Percentiles rank a stretch among this genome's conserved stretches.
phyloP scores from a whole-genome alignment of 2,329 filamentous ascomycete species.

The Xenosphaeropsis pyriputrescens region DNA sequence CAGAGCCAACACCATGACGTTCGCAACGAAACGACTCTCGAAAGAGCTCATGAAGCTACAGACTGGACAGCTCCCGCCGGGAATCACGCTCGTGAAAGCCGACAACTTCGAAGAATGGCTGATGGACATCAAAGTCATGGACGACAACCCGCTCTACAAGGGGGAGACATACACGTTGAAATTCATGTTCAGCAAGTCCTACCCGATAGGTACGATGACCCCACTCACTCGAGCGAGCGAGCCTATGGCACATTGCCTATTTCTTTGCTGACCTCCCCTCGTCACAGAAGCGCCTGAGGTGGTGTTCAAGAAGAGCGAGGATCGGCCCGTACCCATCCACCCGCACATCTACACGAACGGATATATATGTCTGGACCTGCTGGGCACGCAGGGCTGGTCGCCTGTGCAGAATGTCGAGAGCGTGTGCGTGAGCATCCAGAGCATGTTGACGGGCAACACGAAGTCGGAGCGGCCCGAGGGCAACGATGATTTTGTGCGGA shows the following conservation, averaged over 20 bases:
- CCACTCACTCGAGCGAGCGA: not conserved
- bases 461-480: constrained; percentile 84
- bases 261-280: not conserved
- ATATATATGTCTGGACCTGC: constrained; percentile 92
- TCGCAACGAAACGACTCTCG: constrained; percentile 38
- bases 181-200: constrained; percentile 70
- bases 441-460: constrained; percentile 91
- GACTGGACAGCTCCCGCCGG: constrained; percentile 29
- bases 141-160: constrained; percentile 77
- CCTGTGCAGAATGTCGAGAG: constrained; percentile 96
- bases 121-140: constrained; percentile 82
- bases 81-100: constrained; percentile 66
- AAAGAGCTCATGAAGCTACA: constrained; percentile 40
- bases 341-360: constrained; percentile 98
- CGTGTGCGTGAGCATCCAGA: constrained; percentile 93
- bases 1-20: constrained; percentile 31
- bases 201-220: constrained; percentile 64
- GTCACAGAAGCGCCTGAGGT: constrained; percentile 95
- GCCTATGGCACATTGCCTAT: no score
- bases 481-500: constrained; percentile 76
- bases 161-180: constrained; percentile 71
- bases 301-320: constrained; percentile 56
- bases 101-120: constrained; percentile 82
- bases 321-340: constrained; percentile 73
- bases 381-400: constrained; percentile 81